Percentiles rank a stretch among this genome's conserved stretches.
These are phyloP conservation scores for Metarhizium anisopliae DNA, from an alignment of 2,329 filamentous ascomycete species.

Conservation along the genomic window DNA sequence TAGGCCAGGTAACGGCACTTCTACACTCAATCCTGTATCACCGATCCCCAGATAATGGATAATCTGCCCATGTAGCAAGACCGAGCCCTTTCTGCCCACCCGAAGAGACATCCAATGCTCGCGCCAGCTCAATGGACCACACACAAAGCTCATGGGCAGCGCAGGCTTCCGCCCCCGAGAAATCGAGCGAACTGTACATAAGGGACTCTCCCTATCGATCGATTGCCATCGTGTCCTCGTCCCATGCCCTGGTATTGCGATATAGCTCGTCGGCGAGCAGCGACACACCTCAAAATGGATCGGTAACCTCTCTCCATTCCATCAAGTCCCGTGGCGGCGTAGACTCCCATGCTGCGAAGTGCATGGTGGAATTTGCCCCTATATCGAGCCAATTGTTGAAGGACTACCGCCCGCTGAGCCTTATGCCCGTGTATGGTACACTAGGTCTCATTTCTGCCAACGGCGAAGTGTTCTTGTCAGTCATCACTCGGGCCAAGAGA, in stretches of 20 bases:
- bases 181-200: constrained; percentile 70
- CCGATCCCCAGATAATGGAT: constrained; percentile 11
- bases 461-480: constrained; percentile 80
- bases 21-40: neutral
- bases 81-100: constrained; percentile 2
- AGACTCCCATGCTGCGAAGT: constrained; percentile 47
- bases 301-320: constrained; percentile 43
- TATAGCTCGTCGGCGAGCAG: constrained; percentile 56
- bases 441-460: constrained; percentile 78
- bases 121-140: constrained; percentile 35
- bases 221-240: constrained; percentile 73
- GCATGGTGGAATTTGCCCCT: constrained; percentile 80
- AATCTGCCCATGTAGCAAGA: constrained; percentile 7
- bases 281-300: constrained; percentile 50
- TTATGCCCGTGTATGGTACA: constrained; percentile 72
- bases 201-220: constrained; percentile 81
- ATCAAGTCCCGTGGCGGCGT: constrained; percentile 33
- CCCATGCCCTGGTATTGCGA: constrained; percentile 76
- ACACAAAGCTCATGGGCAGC: constrained; percentile 34
- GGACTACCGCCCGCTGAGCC: constrained; percentile 68
- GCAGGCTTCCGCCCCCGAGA: constrained; percentile 41
- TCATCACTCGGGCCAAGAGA: constrained; percentile 70
- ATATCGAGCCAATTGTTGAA: constrained; percentile 56
- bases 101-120: constrained; percentile 7
- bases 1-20: neutral